Percentiles rank a stretch among this genome's conserved stretches.
Evolutionary conservation across 192 early-diverging fungal species (phyloP).

Genomic region (Backusella circina): DNA sequence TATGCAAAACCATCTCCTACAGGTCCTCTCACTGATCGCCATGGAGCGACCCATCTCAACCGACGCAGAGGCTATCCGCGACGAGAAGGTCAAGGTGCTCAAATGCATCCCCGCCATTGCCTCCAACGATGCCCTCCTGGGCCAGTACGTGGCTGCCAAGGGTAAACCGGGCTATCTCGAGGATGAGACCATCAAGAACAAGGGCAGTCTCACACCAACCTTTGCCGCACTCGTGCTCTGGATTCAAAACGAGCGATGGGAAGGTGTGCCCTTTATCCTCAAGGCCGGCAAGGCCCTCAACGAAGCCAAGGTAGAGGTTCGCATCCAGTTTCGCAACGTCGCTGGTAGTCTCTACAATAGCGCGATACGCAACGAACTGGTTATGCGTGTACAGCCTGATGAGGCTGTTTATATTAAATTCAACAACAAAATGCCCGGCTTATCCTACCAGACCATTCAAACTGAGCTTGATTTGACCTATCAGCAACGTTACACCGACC

Average conservation of each 20-base stretch:
- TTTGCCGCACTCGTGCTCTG: slow-evolving; percentile 85
- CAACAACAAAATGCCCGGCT: slow-evolving; percentile 91
- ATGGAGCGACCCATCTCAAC: slow-evolving; percentile 91
- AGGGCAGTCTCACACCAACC: slow-evolving; percentile 82
- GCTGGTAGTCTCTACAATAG: slow-evolving; percentile 74
- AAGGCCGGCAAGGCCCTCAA: slow-evolving; percentile 88
- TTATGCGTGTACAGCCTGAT: slow-evolving; percentile 89
- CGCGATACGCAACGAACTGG: slow-evolving; percentile 89
- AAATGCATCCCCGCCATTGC: slow-evolving; percentile 68
- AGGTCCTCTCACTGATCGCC: slow-evolving; percentile 89
- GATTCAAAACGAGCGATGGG: slow-evolving; percentile 95
- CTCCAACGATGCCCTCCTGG: slow-evolving; percentile 81
- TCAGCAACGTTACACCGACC: slow-evolving; percentile 78
- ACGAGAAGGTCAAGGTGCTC: slow-evolving; percentile 90
- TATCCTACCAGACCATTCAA: slow-evolving; percentile 78
- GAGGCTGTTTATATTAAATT: slow-evolving; percentile 97
- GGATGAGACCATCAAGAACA: slow-evolving; percentile 75
- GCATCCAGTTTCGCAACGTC: slow-evolving; percentile 95
- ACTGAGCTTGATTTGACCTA: slow-evolving; percentile 95
- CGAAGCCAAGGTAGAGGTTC: slow-evolving; percentile 90
- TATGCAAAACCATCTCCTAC: slow-evolving; percentile 89
- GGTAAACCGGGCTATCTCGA: slow-evolving; percentile 90
- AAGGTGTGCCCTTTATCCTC: slow-evolving; percentile 85
- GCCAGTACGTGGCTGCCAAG: slow-evolving; percentile 85
- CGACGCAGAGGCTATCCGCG: slow-evolving; percentile 87